These are phyloP conservation scores for Yarrowia sp. DNA, from an alignment of 805 yeast species.

Conservation along the genomic window DNA sequence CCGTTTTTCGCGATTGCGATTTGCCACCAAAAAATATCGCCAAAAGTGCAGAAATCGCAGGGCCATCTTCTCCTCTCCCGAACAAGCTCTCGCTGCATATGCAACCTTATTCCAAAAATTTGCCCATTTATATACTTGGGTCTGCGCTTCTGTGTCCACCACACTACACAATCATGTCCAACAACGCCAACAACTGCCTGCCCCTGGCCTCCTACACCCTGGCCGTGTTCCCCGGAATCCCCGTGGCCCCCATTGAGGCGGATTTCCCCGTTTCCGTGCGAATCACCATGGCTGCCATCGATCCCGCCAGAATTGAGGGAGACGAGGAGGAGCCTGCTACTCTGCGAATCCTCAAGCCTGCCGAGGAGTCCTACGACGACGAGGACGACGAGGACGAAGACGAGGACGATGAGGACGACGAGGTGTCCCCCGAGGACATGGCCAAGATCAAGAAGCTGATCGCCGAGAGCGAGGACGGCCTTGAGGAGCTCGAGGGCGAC, in stretches of 20 bases:
- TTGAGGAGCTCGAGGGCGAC: conserved; percentile 32
- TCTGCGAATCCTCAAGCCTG: conserved; percentile 79
- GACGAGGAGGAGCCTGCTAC: conserved; percentile 69
- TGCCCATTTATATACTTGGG: conserved; percentile 15
- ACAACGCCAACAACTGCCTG: conserved; percentile 34
- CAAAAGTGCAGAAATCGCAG: not conserved
- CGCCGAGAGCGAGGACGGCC: conserved; percentile 32
- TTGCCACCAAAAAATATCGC: too few relatives aligned
- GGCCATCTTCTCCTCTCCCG: not conserved
- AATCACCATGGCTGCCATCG: conserved; percentile 91
- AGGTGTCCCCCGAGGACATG: conserved; percentile 32
- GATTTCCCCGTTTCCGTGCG: conserved; percentile 88
- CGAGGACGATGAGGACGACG: conserved; percentile 37
- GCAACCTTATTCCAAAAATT: conserved; percentile 26
- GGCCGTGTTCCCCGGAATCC: conserved; percentile 81
- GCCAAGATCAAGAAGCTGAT: conserved; percentile 36
- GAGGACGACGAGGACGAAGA: conserved; percentile 29
- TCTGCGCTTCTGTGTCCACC: not conserved
- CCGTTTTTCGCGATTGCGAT: too few relatives aligned
- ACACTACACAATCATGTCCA: conserved; percentile 22
- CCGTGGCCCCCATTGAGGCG: conserved; percentile 80
- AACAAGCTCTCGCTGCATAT: conserved; percentile 4
- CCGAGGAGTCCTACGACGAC: conserved; percentile 38
- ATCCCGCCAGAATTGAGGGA: conserved; percentile 77
- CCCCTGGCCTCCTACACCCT: conserved; percentile 87